Evolutionary conservation across 1,139 yeast genomes (phyloP).

Genomic region (Candida frijolesensis): DNA sequence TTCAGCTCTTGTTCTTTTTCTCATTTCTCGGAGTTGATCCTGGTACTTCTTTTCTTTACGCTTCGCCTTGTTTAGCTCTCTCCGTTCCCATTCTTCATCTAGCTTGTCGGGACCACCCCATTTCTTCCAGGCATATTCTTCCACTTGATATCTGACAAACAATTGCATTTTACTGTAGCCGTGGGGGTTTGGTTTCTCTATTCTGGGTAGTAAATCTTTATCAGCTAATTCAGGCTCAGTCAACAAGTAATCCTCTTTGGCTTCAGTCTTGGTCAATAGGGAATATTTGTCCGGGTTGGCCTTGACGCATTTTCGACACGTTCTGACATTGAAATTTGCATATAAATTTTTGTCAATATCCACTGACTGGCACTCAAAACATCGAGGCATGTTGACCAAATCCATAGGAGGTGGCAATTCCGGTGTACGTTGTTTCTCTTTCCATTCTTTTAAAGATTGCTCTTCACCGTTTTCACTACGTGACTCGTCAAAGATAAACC

Average conservation of each 20-base stretch:
- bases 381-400: constrained; percentile 69
- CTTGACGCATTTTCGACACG: constrained; percentile 77
- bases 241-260: constrained; percentile 85
- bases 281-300: constrained; percentile 85
- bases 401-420: constrained; percentile 75
- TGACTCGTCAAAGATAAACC: constrained; percentile 61
- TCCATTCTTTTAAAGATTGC: constrained; percentile 72
- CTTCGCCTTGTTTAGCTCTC: constrained; percentile 72
- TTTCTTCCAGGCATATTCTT: constrained; percentile 86
- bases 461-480: constrained; percentile 28
- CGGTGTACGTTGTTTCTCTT: constrained; percentile 54
- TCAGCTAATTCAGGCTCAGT: constrained; percentile 93
- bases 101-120: constrained; percentile 93
- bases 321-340: constrained; percentile 67
- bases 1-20: constrained; percentile 90
- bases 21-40: constrained; percentile 76
- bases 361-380: constrained; percentile 76
- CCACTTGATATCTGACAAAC: constrained; percentile 85
- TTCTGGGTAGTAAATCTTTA: constrained; percentile 61
- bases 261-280: constrained; percentile 90
- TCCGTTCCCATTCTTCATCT: constrained; percentile 87
- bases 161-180: constrained; percentile 93
- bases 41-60: constrained; percentile 81
- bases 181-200: constrained; percentile 94
- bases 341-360: constrained; percentile 78